phyloP scores from a whole-genome alignment of 2,329 filamentous ascomycete genomes.

The Lecanicillium sp. region DNA sequence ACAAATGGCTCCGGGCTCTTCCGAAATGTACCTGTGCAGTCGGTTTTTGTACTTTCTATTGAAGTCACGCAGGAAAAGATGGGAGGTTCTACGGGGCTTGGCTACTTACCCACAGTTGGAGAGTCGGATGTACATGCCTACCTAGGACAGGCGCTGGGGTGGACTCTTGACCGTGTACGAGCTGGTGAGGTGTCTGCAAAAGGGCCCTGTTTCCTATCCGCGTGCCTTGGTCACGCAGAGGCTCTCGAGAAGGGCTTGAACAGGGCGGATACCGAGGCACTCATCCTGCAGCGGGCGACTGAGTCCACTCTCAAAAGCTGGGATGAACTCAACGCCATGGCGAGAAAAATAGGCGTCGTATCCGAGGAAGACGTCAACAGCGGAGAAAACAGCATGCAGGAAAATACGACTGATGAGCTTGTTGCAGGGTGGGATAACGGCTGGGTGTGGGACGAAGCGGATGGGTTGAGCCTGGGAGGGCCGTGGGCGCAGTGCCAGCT shows the following conservation, averaged over 20 bases:
- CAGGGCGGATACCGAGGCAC: slow-evolving; percentile 21
- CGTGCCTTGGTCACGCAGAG: slow-evolving; percentile 24
- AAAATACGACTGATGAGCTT: slow-evolving; percentile 3
- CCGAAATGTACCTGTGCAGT: slow-evolving; percentile 31
- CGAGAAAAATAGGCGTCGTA: slow-evolving; percentile 18
- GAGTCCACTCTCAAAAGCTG: slow-evolving; percentile 20
- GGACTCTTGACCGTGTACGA: slow-evolving; percentile 25
- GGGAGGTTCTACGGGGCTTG: slow-evolving; percentile 27
- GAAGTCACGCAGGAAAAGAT: slow-evolving; percentile 39
- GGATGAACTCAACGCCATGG: slow-evolving; percentile 25
- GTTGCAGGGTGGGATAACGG: slow-evolving; percentile 9
- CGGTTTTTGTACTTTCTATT: slow-evolving; percentile 32
- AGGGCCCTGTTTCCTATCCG: slow-evolving; percentile 27
- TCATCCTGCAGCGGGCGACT: slow-evolving; percentile 19
- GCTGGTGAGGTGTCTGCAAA: slow-evolving; percentile 38
- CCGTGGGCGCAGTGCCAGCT: slow-evolving; percentile 6
- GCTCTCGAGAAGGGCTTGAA: slow-evolving; percentile 21
- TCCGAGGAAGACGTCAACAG: slow-evolving; percentile 7
- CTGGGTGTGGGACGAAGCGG: slow-evolving; percentile 7
- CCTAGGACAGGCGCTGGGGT: slow-evolving; percentile 19
- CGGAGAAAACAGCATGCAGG: slow-evolving; percentile 3
- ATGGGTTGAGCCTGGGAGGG: slow-evolving; percentile 4
- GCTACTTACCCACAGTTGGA: slow-evolving; percentile 20
- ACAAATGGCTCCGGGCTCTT: slow-evolving; percentile 34
- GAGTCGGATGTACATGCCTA: slow-evolving; percentile 23